Evolutionary conservation across 768 basidiomycete species (phyloP).

Genomic region (Suillus clintonianus): DNA sequence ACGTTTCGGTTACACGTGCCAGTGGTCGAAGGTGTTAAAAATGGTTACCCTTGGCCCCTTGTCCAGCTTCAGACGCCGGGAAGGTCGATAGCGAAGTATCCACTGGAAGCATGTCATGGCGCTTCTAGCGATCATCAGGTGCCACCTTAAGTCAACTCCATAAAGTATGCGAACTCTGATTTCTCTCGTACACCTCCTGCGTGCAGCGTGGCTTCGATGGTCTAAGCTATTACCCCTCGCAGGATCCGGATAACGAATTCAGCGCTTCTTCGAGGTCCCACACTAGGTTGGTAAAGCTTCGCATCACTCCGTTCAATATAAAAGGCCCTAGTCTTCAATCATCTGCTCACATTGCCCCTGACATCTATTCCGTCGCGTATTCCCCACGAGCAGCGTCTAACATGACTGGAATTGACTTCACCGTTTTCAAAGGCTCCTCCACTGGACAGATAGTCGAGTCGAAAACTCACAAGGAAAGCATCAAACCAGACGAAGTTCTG

Average conservation of each 20-base stretch:
- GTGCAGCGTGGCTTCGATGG: background rate
- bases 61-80: background rate
- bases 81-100: background rate
- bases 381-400: background rate
- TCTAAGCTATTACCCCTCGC: background rate
- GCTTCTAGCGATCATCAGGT: background rate
- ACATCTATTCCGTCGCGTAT: background rate
- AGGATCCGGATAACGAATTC: background rate
- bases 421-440: slow-evolving; percentile 31
- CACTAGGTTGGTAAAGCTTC: background rate
- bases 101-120: background rate
- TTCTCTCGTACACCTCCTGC: background rate
- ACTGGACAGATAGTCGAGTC: slow-evolving; percentile 20
- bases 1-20: background rate
- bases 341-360: background rate
- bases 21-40: background rate
- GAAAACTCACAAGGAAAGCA: slow-evolving; percentile 12
- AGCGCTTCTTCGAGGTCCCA: background rate
- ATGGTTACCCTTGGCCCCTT: background rate
- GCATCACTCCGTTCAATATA: background rate
- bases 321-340: background rate
- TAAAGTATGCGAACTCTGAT: background rate
- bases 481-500: slow-evolving; percentile 31
- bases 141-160: background rate
- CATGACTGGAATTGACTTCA: slow-evolving; percentile 25